A percentile compares a stretch with the other conserved stretches of the same genome.
Evolutionary conservation across 768 basidiomycete genomes (phyloP).

Genomic region (Melanogaster broomeanus): DNA sequence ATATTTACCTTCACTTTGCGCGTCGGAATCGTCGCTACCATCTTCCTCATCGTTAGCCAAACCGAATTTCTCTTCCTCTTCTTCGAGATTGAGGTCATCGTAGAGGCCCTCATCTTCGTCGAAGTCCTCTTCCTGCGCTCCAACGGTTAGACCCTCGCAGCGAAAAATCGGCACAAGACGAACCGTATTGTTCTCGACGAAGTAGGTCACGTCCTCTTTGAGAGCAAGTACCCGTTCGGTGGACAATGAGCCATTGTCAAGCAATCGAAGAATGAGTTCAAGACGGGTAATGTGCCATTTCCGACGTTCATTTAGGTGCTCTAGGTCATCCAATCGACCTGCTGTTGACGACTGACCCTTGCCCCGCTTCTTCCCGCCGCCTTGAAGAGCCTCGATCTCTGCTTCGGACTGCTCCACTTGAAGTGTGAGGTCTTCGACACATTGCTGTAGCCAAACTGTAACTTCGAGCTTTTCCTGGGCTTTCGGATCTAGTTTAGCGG

Average conservation of each 20-base stretch:
- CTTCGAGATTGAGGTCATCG: constrained; percentile 95
- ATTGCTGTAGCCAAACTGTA: constrained; percentile 81
- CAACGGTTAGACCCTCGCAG: constrained; percentile 14
- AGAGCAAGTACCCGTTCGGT: constrained; percentile 79
- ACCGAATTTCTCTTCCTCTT: constrained; percentile 94
- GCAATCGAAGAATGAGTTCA: constrained; percentile 88
- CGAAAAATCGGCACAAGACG: constrained; percentile 36
- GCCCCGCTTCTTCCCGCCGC: constrained; percentile 81
- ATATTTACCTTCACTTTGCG: constrained; percentile 66
- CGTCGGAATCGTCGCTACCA: constrained; percentile 70
- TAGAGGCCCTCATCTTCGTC: constrained; percentile 98
- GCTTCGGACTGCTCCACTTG: constrained; percentile 96
- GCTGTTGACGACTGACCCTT: constrained; percentile 64
- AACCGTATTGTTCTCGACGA: constrained; percentile 94
- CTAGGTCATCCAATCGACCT: constrained; percentile 81
- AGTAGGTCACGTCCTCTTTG: constrained; percentile 95
- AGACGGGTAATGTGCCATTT: constrained; percentile 94
- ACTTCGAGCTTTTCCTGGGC: constrained; percentile 95
- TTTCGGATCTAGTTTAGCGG: constrained; percentile 92
- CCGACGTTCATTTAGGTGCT: constrained; percentile 87
- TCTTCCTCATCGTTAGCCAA: constrained; percentile 72
- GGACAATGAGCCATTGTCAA: constrained; percentile 90
- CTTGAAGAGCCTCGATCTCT: constrained; percentile 86
- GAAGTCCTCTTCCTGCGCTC: constrained; percentile 87
- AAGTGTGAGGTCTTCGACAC: constrained; percentile 89